Percentiles rank a stretch among this genome's conserved stretches.
phyloP scores from a whole-genome alignment of 2,329 filamentous ascomycete species.

The Stagonosporopsis rhizophila region DNA sequence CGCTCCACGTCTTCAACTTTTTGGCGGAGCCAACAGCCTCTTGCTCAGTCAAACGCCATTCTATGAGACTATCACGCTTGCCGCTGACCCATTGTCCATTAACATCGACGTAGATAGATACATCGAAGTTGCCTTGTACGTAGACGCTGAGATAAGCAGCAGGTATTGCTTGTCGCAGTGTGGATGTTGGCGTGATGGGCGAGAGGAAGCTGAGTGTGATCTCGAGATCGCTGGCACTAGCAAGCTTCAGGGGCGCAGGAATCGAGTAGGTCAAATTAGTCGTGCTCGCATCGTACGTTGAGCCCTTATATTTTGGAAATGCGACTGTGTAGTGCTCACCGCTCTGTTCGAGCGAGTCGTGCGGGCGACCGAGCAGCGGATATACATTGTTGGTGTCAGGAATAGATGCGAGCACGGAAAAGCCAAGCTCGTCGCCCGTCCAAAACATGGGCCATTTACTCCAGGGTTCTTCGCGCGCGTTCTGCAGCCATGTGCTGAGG shows the following conservation, averaged over 20 bases:
- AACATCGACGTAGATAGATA: slow-evolving; percentile 57
- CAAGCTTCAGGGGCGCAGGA: slow-evolving; percentile 50
- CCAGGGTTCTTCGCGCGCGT: slow-evolving; percentile 78
- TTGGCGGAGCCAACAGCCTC: slow-evolving; percentile 47
- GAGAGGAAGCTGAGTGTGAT: slow-evolving; percentile 73
- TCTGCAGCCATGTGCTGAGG: slow-evolving; percentile 63
- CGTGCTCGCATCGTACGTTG: slow-evolving; percentile 72
- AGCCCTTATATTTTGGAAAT: slow-evolving; percentile 65
- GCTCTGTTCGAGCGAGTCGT: slow-evolving; percentile 63
- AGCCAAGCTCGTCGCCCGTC: slow-evolving; percentile 72
- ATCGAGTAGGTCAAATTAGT: slow-evolving; percentile 73
- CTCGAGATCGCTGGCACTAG: slow-evolving; percentile 54
- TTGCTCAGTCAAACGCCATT: slow-evolving; percentile 68
- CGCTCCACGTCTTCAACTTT: slow-evolving; percentile 70
- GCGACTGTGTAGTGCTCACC: slow-evolving; percentile 62
- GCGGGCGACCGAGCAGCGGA: slow-evolving; percentile 69
- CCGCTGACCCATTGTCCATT: slow-evolving; percentile 80
- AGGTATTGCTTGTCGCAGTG: slow-evolving; percentile 80
- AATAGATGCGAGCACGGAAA: slow-evolving; percentile 68
- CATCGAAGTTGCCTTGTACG: slow-evolving; percentile 68
- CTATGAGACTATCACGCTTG: slow-evolving; percentile 70
- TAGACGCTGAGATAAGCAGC: slow-evolving; percentile 78
- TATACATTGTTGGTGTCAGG: slow-evolving; percentile 67
- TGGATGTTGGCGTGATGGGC: slow-evolving; percentile 81
- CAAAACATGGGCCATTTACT: slow-evolving; percentile 87